Conservation (phyloP, 495 filamentous ascomycete genomes). For the Wilcoxina mikolae region DNA sequence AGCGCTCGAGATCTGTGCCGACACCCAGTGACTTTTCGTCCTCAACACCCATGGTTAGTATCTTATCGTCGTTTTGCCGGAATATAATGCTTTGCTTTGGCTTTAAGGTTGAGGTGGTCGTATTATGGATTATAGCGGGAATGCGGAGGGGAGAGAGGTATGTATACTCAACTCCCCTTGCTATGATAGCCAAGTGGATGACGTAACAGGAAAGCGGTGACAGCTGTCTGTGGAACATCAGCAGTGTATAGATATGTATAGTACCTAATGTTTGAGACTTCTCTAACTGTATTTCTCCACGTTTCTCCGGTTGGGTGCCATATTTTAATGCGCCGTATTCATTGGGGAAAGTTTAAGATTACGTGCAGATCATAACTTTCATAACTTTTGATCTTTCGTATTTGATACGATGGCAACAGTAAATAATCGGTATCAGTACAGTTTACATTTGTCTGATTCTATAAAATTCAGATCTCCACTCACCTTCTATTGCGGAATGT, state of each 20-base stretch:
- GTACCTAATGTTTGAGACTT: background rate
- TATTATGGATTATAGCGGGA: background rate
- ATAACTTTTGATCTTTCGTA: too few species aligned
- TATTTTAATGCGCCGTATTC: background rate
- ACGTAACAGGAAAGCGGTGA: background rate
- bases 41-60: background rate
- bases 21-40: background rate
- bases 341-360: background rate
- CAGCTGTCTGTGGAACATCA: background rate
- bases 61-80: background rate
- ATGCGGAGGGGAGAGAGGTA: background rate
- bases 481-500: too few species aligned
- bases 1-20: background rate
- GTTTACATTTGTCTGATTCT: too few species aligned
- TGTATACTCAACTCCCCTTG: background rate
- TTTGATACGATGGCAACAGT: too few species aligned
- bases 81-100: background rate
- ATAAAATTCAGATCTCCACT: too few species aligned
- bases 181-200: background rate
- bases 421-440: too few species aligned
- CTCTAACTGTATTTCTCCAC: background rate
- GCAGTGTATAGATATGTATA: background rate
- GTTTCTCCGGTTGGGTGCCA: background rate
- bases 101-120: background rate
- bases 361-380: background rate